Evolutionary conservation across 2,329 filamentous ascomycete genomes (phyloP).

Genomic region (Ceratocystis ficicola): DNA sequence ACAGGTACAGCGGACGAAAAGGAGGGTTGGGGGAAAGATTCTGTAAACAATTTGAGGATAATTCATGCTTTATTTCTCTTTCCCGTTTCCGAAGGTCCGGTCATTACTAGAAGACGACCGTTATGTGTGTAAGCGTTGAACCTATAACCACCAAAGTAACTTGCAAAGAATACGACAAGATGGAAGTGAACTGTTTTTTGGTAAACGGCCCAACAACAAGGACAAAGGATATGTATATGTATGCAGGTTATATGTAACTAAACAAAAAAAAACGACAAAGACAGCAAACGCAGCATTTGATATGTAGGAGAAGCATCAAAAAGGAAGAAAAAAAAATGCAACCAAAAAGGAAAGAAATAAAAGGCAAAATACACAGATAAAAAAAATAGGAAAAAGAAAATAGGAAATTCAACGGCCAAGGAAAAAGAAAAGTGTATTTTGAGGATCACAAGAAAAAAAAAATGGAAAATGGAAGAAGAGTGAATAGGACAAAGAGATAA

Average conservation of each 20-base stretch:
- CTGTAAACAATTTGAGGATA: background rate
- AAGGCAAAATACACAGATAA: background rate
- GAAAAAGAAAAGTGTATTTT: background rate
- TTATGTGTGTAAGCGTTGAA: background rate
- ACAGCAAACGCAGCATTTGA: background rate
- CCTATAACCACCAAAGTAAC: too few species aligned
- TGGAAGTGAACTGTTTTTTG: background rate
- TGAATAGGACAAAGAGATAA: background rate
- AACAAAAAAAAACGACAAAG: background rate
- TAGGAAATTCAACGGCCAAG: background rate
- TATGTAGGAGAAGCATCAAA: constrained; percentile 1
- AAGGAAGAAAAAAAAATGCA: constrained; percentile 3
- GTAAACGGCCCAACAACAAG: background rate
- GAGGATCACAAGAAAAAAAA: background rate
- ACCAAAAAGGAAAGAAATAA: background rate
- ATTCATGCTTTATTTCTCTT: background rate
- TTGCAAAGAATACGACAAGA: too few species aligned
- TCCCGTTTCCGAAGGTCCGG: background rate
- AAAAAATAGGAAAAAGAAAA: background rate
- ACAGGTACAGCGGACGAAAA: background rate
- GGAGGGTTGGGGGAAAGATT: too few species aligned
- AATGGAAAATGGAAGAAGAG: background rate
- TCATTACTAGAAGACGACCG: background rate
- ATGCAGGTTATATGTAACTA: constrained; percentile 11
- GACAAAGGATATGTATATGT: constrained; percentile 4